Evolutionary conservation across 768 basidiomycete species (phyloP).

Genomic region (Calocera viscosa): DNA sequence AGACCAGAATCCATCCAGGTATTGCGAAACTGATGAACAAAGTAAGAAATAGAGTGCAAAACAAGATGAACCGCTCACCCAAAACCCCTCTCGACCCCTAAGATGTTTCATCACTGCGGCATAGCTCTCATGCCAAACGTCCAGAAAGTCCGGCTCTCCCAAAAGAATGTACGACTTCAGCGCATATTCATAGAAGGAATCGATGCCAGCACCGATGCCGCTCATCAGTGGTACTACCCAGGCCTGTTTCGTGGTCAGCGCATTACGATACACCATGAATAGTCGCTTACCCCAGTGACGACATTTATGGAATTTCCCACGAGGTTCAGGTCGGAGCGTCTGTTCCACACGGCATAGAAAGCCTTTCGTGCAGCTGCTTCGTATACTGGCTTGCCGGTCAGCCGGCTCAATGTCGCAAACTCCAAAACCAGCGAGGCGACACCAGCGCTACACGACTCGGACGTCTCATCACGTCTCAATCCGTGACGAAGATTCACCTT

Average conservation of each 20-base stretch:
- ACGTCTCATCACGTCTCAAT: conserved; percentile 56
- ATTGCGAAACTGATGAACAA: conserved; percentile 53
- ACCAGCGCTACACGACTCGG: conserved; percentile 85
- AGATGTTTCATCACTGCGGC: conserved; percentile 76
- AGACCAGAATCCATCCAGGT: conserved; percentile 74
- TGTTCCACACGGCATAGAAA: conserved; percentile 89
- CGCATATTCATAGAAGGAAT: conserved; percentile 92
- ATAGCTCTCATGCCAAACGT: conserved; percentile 76
- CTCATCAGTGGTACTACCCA: conserved; percentile 70
- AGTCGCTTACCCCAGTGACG: conserved; percentile 54
- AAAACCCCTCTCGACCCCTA: conserved; percentile 72
- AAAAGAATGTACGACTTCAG: conserved; percentile 81
- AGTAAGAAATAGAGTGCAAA: conserved; percentile 1
- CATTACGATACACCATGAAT: not conserved
- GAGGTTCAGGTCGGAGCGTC: conserved; percentile 68
- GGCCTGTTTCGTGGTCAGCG: conserved; percentile 30
- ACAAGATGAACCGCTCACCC: conserved; percentile 40
- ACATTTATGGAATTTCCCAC: conserved; percentile 83
- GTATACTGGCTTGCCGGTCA: conserved; percentile 81
- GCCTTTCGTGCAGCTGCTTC: conserved; percentile 83
- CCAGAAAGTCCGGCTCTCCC: conserved; percentile 69
- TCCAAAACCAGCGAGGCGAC: conserved; percentile 89
- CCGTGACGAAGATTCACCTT: conserved; percentile 80
- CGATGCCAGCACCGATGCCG: conserved; percentile 86
- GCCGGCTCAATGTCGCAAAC: conserved; percentile 80